Conservation (phyloP, 2,329 filamentous ascomycete genomes). For the Venturiaceae sp. region DNA sequence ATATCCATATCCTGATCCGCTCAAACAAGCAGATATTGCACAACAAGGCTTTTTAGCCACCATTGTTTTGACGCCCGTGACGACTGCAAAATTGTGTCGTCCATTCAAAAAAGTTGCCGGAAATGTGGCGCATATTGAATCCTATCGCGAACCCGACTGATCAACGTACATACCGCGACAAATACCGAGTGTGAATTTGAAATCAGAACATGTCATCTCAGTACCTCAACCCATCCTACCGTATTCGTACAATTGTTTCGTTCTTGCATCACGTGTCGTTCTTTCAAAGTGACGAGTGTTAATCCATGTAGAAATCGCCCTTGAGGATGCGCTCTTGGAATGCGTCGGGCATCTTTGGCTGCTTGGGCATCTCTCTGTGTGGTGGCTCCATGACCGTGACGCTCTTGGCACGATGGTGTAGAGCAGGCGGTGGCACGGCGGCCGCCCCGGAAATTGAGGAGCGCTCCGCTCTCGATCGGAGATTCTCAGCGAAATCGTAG, state of each 20-base stretch:
- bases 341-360: constrained; percentile 58
- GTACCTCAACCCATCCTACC: background rate
- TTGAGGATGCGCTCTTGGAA: constrained; percentile 97
- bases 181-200: background rate
- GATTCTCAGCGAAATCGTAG: constrained; percentile 95
- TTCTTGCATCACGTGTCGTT: background rate
- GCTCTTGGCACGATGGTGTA: constrained; percentile 60
- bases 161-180: background rate
- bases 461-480: constrained; percentile 84
- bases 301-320: constrained; percentile 98
- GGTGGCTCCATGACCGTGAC: constrained; percentile 52
- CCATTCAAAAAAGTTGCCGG: background rate
- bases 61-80: background rate
- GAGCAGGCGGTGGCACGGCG: constrained; percentile 24
- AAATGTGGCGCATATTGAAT: background rate
- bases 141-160: background rate
- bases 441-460: constrained; percentile 43
- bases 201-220: background rate
- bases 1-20: background rate
- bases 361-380: constrained; percentile 45
- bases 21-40: background rate
- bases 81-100: background rate
- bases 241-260: background rate
- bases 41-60: background rate
- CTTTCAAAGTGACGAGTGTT: constrained; percentile 11